phyloP scores from a whole-genome alignment of 1,284 basidiomycete genomes.

The Mycena sp. region DNA sequence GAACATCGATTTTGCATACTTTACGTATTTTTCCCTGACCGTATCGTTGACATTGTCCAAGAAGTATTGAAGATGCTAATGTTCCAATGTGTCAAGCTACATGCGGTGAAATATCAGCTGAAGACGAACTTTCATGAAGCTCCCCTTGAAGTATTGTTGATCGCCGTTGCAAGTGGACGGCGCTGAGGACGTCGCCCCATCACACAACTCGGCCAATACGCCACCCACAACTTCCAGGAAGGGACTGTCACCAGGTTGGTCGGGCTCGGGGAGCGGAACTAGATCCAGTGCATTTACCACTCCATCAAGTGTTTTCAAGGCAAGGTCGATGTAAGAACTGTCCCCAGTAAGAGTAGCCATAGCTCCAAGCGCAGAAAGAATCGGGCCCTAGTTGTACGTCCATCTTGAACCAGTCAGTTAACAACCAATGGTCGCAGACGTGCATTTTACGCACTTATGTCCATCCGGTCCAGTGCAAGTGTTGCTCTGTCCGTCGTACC shows the following conservation, averaged over 20 bases:
- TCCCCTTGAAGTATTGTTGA: constrained; percentile 15
- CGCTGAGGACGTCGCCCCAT: background rate
- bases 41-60: constrained; percentile 11
- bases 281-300: background rate
- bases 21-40: constrained; percentile 7
- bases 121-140: constrained; percentile 17
- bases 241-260: too few relatives aligned
- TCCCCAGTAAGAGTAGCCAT: constrained; percentile 8
- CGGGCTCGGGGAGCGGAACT: background rate
- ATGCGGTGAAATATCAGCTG: too few relatives aligned
- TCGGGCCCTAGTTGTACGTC: constrained; percentile 17
- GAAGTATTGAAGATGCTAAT: constrained; percentile 21
- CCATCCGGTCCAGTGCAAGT: background rate
- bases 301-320: constrained; percentile 2
- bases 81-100: too few relatives aligned
- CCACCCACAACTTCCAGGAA: constrained; percentile 9
- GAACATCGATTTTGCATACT: too few relatives aligned
- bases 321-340: constrained; percentile 7
- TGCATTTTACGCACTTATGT: background rate
- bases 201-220: constrained; percentile 4
- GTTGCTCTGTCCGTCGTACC: constrained; percentile 5
- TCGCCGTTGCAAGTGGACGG: background rate
- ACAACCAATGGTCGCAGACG: background rate
- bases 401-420: background rate
- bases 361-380: constrained; percentile 7